Evolutionary conservation across 768 basidiomycete genomes (phyloP).

Genomic region (Phanerochaete carnosa): DNA sequence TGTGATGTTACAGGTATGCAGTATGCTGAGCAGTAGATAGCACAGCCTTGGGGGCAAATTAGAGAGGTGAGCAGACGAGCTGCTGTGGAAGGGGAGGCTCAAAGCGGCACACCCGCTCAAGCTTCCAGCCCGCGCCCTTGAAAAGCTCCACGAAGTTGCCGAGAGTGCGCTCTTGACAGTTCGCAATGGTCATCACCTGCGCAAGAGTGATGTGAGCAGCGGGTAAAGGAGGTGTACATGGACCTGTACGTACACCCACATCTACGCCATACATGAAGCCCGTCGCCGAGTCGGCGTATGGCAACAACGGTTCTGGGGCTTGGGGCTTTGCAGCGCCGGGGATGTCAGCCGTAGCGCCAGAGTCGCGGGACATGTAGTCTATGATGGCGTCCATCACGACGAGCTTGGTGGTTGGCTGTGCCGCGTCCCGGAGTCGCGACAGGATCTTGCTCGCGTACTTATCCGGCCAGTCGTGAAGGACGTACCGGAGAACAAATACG

Average conservation of each 20-base stretch:
- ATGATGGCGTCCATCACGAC: conserved; percentile 40
- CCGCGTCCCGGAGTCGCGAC: no score
- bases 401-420: no score
- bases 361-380: conserved; percentile 21
- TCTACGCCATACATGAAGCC: no score
- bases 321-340: conserved; percentile 19
- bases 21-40: no score
- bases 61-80: no score
- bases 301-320: conserved; percentile 23
- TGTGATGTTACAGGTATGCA: no score
- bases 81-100: neutral
- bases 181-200: no score
- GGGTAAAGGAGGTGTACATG: neutral
- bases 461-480: conserved; percentile 41
- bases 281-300: no score
- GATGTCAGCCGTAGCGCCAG: conserved; percentile 16
- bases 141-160: conserved; percentile 21
- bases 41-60: no score
- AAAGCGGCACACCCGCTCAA: conserved; percentile 16
- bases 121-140: conserved; percentile 27
- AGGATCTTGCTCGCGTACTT: no score
- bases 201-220: no score
- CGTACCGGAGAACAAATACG: conserved; percentile 33
- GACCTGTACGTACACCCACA: conserved; percentile 4
- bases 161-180: conserved; percentile 27